phyloP scores from a whole-genome alignment of 139 green algal species.

The Micractinium conductrix region DNA sequence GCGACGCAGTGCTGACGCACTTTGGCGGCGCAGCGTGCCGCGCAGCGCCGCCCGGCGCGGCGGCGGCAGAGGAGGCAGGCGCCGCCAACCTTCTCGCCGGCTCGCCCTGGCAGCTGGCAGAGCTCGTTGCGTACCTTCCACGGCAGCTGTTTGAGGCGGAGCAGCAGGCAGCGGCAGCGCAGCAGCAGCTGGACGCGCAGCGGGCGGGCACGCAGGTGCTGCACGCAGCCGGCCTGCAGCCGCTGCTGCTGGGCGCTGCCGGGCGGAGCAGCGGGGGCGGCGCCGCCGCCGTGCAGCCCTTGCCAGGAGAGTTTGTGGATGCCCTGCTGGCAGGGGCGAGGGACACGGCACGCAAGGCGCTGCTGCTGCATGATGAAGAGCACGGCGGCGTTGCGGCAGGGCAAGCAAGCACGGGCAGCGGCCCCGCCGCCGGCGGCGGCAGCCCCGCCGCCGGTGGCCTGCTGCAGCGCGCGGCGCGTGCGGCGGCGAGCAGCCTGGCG shows the following conservation, averaged over 20 bases:
- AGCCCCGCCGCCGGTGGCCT: neutral
- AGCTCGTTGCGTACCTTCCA: constrained; percentile 21
- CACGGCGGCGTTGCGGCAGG: neutral
- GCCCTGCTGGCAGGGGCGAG: constrained; percentile 15
- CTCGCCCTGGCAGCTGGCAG: neutral
- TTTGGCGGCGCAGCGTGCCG: neutral
- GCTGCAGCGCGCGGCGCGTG: neutral
- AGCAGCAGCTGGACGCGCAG: neutral
- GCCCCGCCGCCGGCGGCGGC: constrained; percentile 5
- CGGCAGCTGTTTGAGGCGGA: constrained; percentile 24
- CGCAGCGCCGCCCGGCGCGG: neutral
- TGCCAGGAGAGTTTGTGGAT: neutral
- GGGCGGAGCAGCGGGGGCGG: neutral
- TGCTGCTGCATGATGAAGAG: neutral
- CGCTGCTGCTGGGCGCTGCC: neutral
- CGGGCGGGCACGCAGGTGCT: neutral
- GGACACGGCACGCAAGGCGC: neutral
- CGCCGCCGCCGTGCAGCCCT: neutral
- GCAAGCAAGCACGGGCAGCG: constrained; percentile 8
- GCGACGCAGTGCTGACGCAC: constrained; percentile 29
- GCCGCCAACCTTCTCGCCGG: neutral
- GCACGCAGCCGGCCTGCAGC: constrained; percentile 7
- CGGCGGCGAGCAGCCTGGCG: neutral
- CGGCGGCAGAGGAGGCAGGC: neutral
- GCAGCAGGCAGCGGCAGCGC: neutral